Conservation (phyloP, 2,329 filamentous ascomycete species). For the Sphaerulina vaccinii region DNA sequence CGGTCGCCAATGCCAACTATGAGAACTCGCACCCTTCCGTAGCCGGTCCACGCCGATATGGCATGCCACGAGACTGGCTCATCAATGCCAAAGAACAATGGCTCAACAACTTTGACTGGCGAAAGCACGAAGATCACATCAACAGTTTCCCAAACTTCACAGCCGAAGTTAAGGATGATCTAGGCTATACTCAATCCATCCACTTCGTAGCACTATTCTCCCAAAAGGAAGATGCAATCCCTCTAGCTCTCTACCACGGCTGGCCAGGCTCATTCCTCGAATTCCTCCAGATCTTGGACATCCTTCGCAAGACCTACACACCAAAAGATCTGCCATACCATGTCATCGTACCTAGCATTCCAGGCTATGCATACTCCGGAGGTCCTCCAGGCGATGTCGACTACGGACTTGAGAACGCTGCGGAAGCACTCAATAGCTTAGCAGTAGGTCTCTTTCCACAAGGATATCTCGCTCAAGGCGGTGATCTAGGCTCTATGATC, state of each 20-base stretch:
- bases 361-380: constrained; percentile 53
- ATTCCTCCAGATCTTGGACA: constrained; percentile 34
- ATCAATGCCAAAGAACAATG: constrained; percentile 38
- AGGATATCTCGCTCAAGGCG: constrained; percentile 56
- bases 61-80: constrained; percentile 51
- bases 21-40: constrained; percentile 42
- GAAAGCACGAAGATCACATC: constrained; percentile 29
- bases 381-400: constrained; percentile 45
- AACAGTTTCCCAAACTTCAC: constrained; percentile 28
- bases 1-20: constrained; percentile 50
- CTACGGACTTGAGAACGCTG: constrained; percentile 42
- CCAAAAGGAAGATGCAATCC: constrained; percentile 41
- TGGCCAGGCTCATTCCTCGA: constrained; percentile 43
- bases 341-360: constrained; percentile 54
- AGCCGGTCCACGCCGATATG: constrained; percentile 39
- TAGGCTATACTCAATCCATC: constrained; percentile 42
- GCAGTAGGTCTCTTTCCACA: constrained; percentile 53
- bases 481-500: constrained; percentile 52
- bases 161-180: constrained; percentile 30
- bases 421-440: constrained; percentile 49
- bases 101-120: constrained; percentile 40
- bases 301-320: constrained; percentile 46
- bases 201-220: constrained; percentile 59
- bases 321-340: constrained; percentile 55
- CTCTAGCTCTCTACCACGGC: constrained; percentile 39